phyloP scores from a whole-genome alignment of 371 early-diverging fungal genomes.

The Sporodiniella umbellata region DNA sequence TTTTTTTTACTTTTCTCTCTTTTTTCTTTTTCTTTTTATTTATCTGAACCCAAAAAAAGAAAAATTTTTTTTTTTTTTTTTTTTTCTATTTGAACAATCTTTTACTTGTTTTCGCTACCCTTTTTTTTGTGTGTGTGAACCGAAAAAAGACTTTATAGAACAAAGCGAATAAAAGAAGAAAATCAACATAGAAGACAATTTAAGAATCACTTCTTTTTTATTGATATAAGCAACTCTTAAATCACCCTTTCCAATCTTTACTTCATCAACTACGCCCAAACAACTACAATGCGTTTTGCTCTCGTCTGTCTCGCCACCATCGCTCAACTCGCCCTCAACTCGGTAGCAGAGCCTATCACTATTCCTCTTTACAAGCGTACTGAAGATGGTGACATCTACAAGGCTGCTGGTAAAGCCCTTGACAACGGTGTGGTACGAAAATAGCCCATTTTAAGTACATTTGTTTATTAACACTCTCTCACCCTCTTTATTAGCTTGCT shows the following conservation, averaged over 20 bases:
- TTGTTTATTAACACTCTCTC: not conserved
- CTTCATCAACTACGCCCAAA: not conserved
- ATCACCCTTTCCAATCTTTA: slow-evolving; percentile 24
- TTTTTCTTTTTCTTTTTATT: slow-evolving; percentile 13
- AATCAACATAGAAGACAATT: no score
- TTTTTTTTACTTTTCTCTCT: slow-evolving; percentile 13
- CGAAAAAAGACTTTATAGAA: no score
- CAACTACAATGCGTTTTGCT: slow-evolving; percentile 32
- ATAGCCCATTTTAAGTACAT: not conserved
- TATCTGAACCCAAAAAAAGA: slow-evolving; percentile 8
- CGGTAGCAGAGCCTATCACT: slow-evolving; percentile 28
- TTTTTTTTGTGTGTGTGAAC: no score
- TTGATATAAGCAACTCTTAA: no score
- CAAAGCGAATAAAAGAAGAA: no score
- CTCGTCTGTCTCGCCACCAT: slow-evolving; percentile 42
- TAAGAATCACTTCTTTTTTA: no score
- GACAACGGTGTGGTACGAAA: slow-evolving; percentile 41
- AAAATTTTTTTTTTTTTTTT: slow-evolving; percentile 9
- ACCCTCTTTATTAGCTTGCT: slow-evolving; percentile 31
- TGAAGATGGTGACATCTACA: slow-evolving; percentile 26
- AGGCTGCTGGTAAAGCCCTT: slow-evolving; percentile 42
- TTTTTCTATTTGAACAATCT: no score
- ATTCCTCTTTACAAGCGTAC: slow-evolving; percentile 43
- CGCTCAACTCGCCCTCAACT: slow-evolving; percentile 38
- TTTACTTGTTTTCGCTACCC: no score